Conservation (phyloP, 2,329 filamentous ascomycete species). For the Calycina herbarum region DNA sequence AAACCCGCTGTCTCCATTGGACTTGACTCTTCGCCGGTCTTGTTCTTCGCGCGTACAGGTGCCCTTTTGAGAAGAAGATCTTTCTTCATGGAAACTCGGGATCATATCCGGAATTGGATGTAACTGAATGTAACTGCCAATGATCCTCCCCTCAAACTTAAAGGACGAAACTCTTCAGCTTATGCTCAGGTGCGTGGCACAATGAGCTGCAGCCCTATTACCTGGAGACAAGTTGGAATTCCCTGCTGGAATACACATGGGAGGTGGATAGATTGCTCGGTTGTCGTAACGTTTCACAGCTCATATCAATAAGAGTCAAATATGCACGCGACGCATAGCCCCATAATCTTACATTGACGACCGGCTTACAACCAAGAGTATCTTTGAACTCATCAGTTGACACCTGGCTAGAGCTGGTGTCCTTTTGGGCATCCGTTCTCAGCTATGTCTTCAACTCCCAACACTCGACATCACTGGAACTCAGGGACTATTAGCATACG, state of each 20-base stretch:
- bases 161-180: not conserved
- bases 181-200: not conserved
- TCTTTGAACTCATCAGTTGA: too few relatives aligned
- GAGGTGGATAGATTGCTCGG: not conserved
- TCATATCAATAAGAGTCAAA: not conserved
- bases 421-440: too few relatives aligned
- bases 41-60: not conserved
- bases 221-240: not conserved
- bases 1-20: not conserved
- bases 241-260: not conserved
- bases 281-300: not conserved
- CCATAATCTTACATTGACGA: conserved; percentile 30
- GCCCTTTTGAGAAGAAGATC: not conserved
- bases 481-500: too few relatives aligned
- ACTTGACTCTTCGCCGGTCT: conserved; percentile 1
- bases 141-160: not conserved
- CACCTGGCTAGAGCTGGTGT: too few relatives aligned
- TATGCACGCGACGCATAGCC: conserved; percentile 26
- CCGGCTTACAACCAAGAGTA: not conserved
- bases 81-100: not conserved
- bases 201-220: conserved; percentile 3
- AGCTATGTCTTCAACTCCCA: too few relatives aligned
- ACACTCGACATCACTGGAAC: too few relatives aligned
- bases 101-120: not conserved
- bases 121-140: not conserved